Conservation (phyloP, 306 rosid species). For the Rosa persica region DNA sequence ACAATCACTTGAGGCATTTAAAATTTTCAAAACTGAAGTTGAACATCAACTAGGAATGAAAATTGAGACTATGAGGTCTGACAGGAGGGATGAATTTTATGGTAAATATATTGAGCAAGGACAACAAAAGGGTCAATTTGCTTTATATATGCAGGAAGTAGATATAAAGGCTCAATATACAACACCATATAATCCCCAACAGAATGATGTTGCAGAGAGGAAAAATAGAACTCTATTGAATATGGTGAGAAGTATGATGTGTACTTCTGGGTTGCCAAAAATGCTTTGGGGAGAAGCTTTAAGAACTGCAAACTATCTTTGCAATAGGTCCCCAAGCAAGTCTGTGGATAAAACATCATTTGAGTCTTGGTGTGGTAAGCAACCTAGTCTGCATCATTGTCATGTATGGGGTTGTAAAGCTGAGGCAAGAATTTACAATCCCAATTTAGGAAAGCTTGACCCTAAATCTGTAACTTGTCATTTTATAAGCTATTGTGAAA, state of each 20-base stretch:
- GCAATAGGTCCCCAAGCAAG: not conserved
- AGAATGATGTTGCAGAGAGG: not conserved
- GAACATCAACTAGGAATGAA: not conserved
- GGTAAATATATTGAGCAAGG: too few relatives aligned
- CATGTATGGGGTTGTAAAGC: not conserved
- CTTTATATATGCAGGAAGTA: not conserved
- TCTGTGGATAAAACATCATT: not conserved
- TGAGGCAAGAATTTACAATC: not conserved
- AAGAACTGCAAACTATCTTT: not conserved
- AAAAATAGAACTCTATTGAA: not conserved
- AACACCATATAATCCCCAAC: not conserved
- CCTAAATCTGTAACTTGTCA: too few relatives aligned
- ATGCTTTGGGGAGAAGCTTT: not conserved
- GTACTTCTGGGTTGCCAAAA: not conserved
- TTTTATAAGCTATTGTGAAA: too few relatives aligned
- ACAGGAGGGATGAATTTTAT: not conserved
- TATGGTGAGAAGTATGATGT: not conserved
- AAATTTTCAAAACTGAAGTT: constrained; percentile 16
- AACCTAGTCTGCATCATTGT: not conserved
- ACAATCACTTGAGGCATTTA: not conserved
- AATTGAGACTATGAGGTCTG: not conserved
- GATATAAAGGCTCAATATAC: not conserved
- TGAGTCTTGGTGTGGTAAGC: not conserved
- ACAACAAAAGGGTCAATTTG: not conserved
- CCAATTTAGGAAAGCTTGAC: too few relatives aligned